phyloP scores from a whole-genome alignment of 257 asterid species.

The Galeopsis tetrahit region DNA sequence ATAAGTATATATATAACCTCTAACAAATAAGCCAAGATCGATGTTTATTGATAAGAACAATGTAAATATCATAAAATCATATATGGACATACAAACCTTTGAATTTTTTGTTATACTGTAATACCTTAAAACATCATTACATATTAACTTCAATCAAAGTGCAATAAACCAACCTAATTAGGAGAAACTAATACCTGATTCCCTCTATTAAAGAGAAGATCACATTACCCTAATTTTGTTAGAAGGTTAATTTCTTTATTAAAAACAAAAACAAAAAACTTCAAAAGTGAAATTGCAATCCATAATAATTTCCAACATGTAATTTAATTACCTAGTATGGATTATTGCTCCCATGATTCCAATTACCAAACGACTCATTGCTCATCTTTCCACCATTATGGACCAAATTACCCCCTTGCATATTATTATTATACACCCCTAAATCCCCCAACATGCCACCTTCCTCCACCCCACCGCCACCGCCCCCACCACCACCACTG shows the following conservation, averaged over 20 bases:
- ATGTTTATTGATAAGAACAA: no score
- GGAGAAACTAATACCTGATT: neutral
- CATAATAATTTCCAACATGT: neutral
- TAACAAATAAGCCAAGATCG: no score
- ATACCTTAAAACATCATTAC: neutral
- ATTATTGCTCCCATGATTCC: slow-evolving; percentile 63
- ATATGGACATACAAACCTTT: neutral
- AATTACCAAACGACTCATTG: slow-evolving; percentile 49
- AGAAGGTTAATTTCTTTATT: neutral
- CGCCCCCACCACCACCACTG: slow-evolving; percentile 26
- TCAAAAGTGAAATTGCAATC: neutral
- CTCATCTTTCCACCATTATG: slow-evolving; percentile 42
- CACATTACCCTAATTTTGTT: neutral
- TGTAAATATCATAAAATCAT: neutral
- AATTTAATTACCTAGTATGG: slow-evolving; percentile 43
- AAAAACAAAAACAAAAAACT: neutral
- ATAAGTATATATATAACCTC: no score
- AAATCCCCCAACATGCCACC: slow-evolving; percentile 49
- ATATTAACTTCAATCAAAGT: no score
- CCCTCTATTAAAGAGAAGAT: neutral
- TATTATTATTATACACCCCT: slow-evolving; percentile 43
- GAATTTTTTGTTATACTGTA: no score
- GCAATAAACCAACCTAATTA: neutral
- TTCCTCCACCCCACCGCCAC: slow-evolving; percentile 32
- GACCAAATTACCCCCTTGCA: neutral